These are phyloP conservation scores for Nicotiana noctiflora DNA, from an alignment of 257 asterid genomes.

Conservation along the genomic window DNA sequence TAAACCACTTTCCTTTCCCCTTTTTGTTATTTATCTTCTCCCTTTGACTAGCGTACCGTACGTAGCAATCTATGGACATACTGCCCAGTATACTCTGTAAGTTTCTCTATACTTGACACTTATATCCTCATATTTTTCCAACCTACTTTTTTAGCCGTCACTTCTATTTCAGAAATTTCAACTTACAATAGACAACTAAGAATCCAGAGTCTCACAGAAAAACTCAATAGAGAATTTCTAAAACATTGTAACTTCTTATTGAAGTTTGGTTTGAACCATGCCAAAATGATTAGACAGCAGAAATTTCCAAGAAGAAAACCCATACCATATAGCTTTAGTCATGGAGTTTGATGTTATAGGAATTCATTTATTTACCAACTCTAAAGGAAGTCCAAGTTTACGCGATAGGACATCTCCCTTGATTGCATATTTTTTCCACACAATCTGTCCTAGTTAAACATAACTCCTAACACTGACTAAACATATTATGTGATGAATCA, in stretches of 20 bases:
- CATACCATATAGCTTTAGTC: neutral
- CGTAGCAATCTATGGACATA: neutral
- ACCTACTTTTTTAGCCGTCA: neutral
- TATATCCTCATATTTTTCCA: neutral
- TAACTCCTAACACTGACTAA: neutral
- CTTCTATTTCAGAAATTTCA: neutral
- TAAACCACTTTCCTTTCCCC: neutral
- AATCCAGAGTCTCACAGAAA: neutral
- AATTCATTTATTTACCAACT: constrained; percentile 11
- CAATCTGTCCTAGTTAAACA: neutral
- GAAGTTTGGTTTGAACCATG: neutral
- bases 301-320: neutral
- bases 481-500: neutral
- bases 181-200: neutral
- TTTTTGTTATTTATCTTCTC: neutral
- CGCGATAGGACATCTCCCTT: neutral
- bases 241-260: neutral
- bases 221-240: neutral
- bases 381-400: neutral
- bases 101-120: neutral
- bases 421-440: neutral
- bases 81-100: neutral
- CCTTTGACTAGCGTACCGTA: neutral
- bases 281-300: neutral
- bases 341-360: neutral